Evolutionary conservation across 805 yeast genomes (phyloP), one percentile per base, ranked within the genome.

Genomic region (Metschnikowia sp.): DNA sequence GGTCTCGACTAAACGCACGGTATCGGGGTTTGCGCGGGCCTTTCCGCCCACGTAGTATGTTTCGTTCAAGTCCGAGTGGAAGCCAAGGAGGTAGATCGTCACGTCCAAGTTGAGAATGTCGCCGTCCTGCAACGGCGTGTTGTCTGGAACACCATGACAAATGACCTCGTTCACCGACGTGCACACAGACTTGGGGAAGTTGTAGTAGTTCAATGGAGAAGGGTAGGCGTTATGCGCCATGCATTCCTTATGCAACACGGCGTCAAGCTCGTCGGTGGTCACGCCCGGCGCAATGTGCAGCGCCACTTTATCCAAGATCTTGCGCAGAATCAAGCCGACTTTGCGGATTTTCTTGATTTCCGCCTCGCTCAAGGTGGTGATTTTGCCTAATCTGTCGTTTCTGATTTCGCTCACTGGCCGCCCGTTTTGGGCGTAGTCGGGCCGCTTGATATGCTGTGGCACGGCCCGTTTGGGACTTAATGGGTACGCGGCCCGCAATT

Each of bases 121-220:
- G 50, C 99, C 99, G 56, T 92, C 98, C 65, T 88, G 71, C 53
- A 94, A 76, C 32, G 83, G 83, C 46, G 91, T 79, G 70, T 87
- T 78, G 68, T 94, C 99, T 28, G 99, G 99, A 49, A 94, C 87
- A 53, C 99, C 99, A 67, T 94, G 99, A 65, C 99, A 94, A 51
- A 94, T 87, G 48, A 90, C 83, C 73, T 94, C 99, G 68, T 94
- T 94, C 38, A 94, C 85, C 2, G 97, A 89, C 1, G 96, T 89
- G 69, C 99, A 94, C 36, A 88, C 79, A 19, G 94, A 82, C 64
- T 90, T 91, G 37, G 98, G 97, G 72, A 82, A 94, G 68, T 89
- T 87, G 72, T 84, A 91, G 72, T 94, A 94, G 72, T 94, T 94
- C 54, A 92, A 74, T 3, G 99, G 96, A 10, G 97, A 88, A 15